Base-by-base conservation (phyloP, 345 rosid species). In the Citrus unshiu region DNA sequence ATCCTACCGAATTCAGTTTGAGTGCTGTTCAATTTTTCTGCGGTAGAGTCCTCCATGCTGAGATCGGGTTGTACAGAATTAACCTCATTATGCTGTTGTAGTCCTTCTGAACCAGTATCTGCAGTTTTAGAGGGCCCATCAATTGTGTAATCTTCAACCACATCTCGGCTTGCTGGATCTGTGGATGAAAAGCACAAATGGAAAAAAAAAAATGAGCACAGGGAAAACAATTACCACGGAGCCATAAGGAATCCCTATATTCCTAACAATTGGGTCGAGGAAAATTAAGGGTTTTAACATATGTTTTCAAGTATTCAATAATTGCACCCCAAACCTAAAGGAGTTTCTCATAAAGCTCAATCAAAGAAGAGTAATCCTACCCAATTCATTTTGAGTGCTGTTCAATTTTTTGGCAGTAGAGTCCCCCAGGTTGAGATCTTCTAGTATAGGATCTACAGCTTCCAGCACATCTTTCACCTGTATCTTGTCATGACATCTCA, bases 391-490 rank as follows among this genome's bases (percentile, higher is more conserved):
- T 51, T 56, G 84, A 83, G 64, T 79, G 82, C 54, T 40, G 54
- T 79, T 74, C 22, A 29, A 78, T 39, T 79, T 79, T 76, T 78
- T 84, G 9, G 73, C 46, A 54, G 78, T 62, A 19, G 74, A 80
- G 51, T 68, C 82, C 63, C 79, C 84, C 76, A 67, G 66, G 57
- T 79, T 67, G 75, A 63, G 27, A 68, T 74, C 74, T 49, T 73
- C 74, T 61, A 72, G 81, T 30, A 78, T 68, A 79, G 86, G 74
- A 56, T 39, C 80, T 80, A 66, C 83, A 67, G 51, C 85, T 81
- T 84, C 89, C 70, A 76, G 39, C 73, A 77, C 68, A 85, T 65
- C 81, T 75, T 84, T 85, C 65, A 63, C 85, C 87, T 85, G 81
- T 34, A 73, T 35, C 64, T 79, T 70, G 70, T 61, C 40, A 72